Evolutionary conservation across 129 eudicot genomes (phyloP), one percentile per base, ranked within the genome.

Genomic region (Pittosporum tobira): DNA sequence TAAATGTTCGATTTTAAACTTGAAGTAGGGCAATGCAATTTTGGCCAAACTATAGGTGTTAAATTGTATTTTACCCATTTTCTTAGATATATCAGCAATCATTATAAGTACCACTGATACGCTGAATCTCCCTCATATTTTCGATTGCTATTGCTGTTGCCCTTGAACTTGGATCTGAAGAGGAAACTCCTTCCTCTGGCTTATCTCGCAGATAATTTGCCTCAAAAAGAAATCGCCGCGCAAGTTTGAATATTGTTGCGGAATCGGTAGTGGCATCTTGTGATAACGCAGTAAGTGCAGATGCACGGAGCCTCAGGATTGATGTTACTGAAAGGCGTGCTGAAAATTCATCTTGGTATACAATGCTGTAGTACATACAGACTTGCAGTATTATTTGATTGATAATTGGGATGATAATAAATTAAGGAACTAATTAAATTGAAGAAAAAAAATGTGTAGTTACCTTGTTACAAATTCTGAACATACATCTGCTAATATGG

Each of bases 391-490:
- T 53, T 28, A 53, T 31, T 53, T 6, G 40, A n/a, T 23, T 55
- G 60, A 55, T n/a, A 29, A 22, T 55, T 54, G 15, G 12, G 16
- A 16, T 26, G 47, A 40, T 1, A n/a, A 69, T 20, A 48, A 52
- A 15, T 51, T 44, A 22, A 40, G 45, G 26, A 29, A 49, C n/a
- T n/a, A n/a, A n/a, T n/a, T n/a, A n/a, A n/a, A n/a, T n/a, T n/a
- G n/a, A n/a, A n/a, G n/a, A n/a, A 43, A 44, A 23, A 50, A 3
- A 11, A 43, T 43, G 50, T 34, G 25, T 2, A 48, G 19, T 60
- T 74, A 84, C 94, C 88, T 81, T 46, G 94, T 84, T 22, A 81
- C 63, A 73, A 84, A 84, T 53, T 77, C 74, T 38, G 94, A 81
- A 59, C 88, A 84, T 52, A 85, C 82, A 71, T 74, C 76, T 57